Conservation (phyloP, 2,329 filamentous ascomycete genomes). For the Fusarium marasasianum region DNA sequence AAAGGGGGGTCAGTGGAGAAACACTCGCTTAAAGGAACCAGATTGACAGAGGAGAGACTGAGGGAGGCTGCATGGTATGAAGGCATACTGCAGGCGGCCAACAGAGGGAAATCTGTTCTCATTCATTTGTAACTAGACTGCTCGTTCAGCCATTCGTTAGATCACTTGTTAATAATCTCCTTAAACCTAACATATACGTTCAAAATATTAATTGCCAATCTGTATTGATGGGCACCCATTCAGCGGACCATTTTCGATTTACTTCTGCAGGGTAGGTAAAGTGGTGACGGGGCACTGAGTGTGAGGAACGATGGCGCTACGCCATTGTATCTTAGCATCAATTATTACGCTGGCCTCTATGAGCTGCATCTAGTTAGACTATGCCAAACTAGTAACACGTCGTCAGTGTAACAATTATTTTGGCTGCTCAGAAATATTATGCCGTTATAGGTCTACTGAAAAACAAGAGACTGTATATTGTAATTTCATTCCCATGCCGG, state of each 20-base stretch:
- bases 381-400: not conserved
- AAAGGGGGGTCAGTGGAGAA: not conserved
- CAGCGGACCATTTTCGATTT: not conserved
- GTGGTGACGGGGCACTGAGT: no score
- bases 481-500: rapidly evolving
- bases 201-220: not conserved
- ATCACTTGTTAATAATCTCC: rapidly evolving
- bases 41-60: rapidly evolving
- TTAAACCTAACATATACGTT: no score
- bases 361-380: not conserved
- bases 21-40: not conserved
- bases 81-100: rapidly evolving
- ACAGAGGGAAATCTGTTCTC: rapidly evolving
- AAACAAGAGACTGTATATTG: rapidly evolving
- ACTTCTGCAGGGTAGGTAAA: not conserved
- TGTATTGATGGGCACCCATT: rapidly evolving
- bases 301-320: not conserved
- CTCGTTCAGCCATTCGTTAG: not conserved
- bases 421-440: not conserved
- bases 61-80: no score
- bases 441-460: not conserved
- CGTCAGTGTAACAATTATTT: no score
- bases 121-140: not conserved
- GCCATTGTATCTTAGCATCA: not conserved
- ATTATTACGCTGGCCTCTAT: not conserved